Percentiles rank a stretch among this genome's conserved stretches.
Evolutionary conservation across 1,284 basidiomycete species (phyloP).

Genomic region (Ganoderma leucocontextum): DNA sequence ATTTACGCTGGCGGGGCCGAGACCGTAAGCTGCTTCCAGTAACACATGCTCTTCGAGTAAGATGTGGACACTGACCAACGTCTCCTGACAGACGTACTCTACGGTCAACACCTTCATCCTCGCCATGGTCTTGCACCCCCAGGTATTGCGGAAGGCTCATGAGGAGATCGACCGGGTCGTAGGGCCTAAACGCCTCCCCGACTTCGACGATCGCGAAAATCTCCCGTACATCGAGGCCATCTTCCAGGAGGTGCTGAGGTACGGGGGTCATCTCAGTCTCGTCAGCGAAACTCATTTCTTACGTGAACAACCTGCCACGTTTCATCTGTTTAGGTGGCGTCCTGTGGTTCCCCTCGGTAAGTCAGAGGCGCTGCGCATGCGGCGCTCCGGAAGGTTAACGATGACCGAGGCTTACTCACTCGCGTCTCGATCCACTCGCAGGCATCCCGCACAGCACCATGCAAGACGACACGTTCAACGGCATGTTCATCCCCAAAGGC

Average conservation of each 20-base stretch:
- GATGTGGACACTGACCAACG: neutral
- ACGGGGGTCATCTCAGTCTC: neutral
- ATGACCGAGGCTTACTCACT: neutral
- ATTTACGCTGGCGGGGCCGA: conserved; percentile 33
- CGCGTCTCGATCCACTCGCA: conserved; percentile 6
- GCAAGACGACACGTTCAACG: conserved; percentile 36
- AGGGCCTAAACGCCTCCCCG: conserved; percentile 41
- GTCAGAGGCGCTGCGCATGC: neutral
- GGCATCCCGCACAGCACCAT: conserved; percentile 37
- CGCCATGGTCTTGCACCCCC: conserved; percentile 42
- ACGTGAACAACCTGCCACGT: conserved; percentile 5
- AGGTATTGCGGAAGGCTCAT: conserved; percentile 43
- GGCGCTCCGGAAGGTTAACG: conserved; percentile 1
- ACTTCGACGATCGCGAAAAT: conserved; percentile 42
- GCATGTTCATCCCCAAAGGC: conserved; percentile 37
- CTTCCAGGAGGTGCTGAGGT: conserved; percentile 36
- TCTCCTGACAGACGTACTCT: conserved; percentile 31
- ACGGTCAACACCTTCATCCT: conserved; percentile 38
- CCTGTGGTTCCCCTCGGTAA: conserved; percentile 34
- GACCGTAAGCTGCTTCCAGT: conserved; percentile 19
- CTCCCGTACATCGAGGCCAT: conserved; percentile 45
- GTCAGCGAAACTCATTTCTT: neutral
- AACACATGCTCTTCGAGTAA: neutral
- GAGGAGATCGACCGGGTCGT: conserved; percentile 47
- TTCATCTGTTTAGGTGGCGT: conserved; percentile 29